Conservation (phyloP, 2,329 filamentous ascomycete genomes). For the Colletotrichum higginsianum region DNA sequence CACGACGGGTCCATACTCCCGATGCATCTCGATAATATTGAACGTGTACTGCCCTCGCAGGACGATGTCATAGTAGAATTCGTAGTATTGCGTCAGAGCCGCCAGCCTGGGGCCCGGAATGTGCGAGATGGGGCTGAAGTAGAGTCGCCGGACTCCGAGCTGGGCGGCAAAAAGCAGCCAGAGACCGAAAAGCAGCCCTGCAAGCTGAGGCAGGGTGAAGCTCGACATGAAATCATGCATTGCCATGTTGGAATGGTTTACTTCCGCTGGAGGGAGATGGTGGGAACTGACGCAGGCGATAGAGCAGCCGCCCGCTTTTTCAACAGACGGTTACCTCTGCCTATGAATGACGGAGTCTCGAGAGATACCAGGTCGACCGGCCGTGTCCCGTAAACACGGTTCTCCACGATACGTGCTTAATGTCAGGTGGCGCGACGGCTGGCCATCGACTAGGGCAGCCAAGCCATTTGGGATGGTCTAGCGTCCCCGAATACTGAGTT, state of each 20-base stretch:
- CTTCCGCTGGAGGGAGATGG: background rate
- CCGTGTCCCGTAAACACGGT: background rate
- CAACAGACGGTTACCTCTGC: background rate
- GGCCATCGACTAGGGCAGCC: background rate
- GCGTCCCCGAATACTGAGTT: background rate
- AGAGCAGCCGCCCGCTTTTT: background rate
- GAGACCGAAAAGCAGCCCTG: constrained; percentile 45
- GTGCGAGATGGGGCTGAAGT: constrained; percentile 55
- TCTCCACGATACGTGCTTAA: background rate
- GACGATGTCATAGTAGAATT: constrained; percentile 61
- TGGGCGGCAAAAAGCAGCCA: constrained; percentile 50
- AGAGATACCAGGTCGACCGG: background rate
- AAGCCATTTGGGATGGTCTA: background rate
- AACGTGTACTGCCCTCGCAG: constrained; percentile 59
- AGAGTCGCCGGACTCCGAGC: constrained; percentile 52
- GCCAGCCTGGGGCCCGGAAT: constrained; percentile 58
- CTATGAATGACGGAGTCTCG: no score
- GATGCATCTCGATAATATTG: constrained; percentile 55
- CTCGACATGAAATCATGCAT: constrained; percentile 44
- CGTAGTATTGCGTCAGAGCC: constrained; percentile 57
- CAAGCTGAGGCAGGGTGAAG: constrained; percentile 47
- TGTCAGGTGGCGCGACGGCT: background rate
- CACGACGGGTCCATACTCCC: constrained; percentile 51
- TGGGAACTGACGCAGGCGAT: background rate
- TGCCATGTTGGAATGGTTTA: constrained; percentile 44